A percentile compares a stretch with the other conserved stretches of the same genome.
phyloP scores from a whole-genome alignment of 2,329 filamentous ascomycete species.

The Fusarium sp. region DNA sequence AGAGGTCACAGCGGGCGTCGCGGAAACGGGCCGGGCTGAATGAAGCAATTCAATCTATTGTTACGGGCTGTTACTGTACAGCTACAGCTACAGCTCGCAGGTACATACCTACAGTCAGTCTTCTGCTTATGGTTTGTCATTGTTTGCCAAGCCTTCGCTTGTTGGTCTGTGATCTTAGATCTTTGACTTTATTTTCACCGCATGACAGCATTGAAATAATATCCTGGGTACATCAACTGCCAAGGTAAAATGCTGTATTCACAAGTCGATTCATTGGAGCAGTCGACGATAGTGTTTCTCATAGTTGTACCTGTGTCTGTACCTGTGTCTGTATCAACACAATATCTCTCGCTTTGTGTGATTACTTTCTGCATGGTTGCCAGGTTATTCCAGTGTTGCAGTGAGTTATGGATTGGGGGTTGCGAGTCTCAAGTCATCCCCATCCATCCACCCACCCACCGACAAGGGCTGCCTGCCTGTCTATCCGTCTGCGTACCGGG shows the following conservation, averaged over 20 bases:
- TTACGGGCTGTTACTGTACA: neutral
- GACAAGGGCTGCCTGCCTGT: conserved; percentile 1
- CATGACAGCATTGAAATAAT: neutral
- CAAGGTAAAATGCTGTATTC: neutral
- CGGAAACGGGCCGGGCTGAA: conserved; percentile 41
- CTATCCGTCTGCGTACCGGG: neutral
- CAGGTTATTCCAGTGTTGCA: conserved; percentile 13
- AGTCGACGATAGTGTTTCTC: too few relatives aligned
- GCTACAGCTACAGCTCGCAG: neutral
- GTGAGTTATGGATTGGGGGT: conserved; percentile 11
- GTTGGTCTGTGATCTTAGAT: neutral
- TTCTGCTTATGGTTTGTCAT: neutral
- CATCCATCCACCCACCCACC: neutral
- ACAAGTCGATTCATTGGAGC: neutral
- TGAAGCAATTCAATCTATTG: conserved; percentile 3
- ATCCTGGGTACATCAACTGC: neutral
- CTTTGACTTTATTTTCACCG: neutral
- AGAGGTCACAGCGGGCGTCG: conserved; percentile 42
- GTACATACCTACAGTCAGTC: neutral
- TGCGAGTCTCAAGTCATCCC: conserved; percentile 13
- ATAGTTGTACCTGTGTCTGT: neutral
- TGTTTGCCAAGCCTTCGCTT: conserved; percentile 8
- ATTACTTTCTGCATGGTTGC: neutral
- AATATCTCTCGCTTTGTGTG: neutral
- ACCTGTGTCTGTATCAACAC: neutral